Conservation (phyloP, 1,139 yeast genomes). For the Blastobotrys ciferrii region DNA sequence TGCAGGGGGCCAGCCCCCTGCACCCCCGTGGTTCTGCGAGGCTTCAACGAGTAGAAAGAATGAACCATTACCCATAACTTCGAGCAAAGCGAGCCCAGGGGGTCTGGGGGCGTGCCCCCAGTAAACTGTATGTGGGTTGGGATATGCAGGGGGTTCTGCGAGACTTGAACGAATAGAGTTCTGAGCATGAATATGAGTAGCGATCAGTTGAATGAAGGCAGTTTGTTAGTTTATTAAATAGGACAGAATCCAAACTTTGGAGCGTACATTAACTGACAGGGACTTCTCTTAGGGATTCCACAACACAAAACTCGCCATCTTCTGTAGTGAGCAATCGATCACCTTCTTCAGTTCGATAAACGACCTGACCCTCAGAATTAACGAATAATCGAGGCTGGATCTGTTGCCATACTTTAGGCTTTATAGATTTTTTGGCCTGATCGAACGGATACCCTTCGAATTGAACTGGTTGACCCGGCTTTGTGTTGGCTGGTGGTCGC, state of each 20-base stretch:
- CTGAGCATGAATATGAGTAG: no score
- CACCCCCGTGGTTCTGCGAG: no score
- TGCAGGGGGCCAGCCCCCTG: no score
- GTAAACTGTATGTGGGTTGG: no score
- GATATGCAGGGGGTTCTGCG: no score
- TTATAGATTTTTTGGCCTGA: conserved; percentile 13
- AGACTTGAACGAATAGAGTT: no score
- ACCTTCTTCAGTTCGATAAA: conserved; percentile 10
- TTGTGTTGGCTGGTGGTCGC: conserved; percentile 38
- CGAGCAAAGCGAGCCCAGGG: no score
- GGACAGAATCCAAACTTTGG: no score
- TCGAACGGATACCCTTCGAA: conserved; percentile 25
- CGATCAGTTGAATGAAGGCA: background rate
- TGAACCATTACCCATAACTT: no score
- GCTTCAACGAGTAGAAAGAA: no score
- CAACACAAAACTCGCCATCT: background rate
- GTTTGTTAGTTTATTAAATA: no score
- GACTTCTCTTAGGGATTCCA: background rate
- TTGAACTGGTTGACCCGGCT: conserved; percentile 31
- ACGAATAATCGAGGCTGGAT: conserved; percentile 20
- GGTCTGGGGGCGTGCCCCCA: no score
- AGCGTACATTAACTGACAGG: background rate
- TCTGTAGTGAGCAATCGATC: background rate
- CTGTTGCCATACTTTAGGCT: conserved; percentile 24
- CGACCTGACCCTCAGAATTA: conserved; percentile 17